Conservation (phyloP, 306 rosid species). For the Dicorynia guianensis region DNA sequence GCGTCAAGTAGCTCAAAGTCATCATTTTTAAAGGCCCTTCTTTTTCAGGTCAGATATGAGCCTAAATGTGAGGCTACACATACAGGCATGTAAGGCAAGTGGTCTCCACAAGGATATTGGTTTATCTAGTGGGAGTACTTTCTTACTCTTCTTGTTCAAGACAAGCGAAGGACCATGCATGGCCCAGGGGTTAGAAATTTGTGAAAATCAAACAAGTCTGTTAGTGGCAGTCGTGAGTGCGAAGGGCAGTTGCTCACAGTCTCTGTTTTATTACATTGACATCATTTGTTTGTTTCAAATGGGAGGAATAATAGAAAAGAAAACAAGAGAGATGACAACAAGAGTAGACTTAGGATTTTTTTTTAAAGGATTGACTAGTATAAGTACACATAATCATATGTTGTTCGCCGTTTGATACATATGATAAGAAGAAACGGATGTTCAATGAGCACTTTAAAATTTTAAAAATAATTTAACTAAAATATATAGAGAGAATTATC, state of each 20-base stretch:
- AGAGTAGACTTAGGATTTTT: too few species aligned
- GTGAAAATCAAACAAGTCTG: slow-evolving; percentile 18
- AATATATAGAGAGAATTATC: too few species aligned
- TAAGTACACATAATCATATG: too few species aligned
- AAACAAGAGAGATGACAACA: too few species aligned
- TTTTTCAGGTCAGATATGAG: background rate
- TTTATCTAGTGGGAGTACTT: background rate
- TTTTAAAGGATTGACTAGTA: too few species aligned
- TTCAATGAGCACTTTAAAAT: too few species aligned
- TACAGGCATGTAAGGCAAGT: background rate
- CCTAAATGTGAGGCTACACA: background rate
- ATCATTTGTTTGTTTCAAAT: too few species aligned
- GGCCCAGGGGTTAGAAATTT: slow-evolving; percentile 3
- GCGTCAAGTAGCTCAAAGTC: background rate
- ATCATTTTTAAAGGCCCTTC: background rate
- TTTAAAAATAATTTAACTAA: too few species aligned
- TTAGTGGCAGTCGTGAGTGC: background rate
- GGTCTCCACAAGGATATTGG: background rate
- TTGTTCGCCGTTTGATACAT: too few species aligned
- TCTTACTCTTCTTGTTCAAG: background rate
- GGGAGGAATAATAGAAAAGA: too few species aligned
- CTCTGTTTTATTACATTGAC: background rate
- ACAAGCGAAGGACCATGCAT: background rate
- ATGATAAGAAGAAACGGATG: too few species aligned
- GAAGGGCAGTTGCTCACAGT: background rate